phyloP scores from a whole-genome alignment of 768 basidiomycete genomes.

The Termitomyces sp. region DNA sequence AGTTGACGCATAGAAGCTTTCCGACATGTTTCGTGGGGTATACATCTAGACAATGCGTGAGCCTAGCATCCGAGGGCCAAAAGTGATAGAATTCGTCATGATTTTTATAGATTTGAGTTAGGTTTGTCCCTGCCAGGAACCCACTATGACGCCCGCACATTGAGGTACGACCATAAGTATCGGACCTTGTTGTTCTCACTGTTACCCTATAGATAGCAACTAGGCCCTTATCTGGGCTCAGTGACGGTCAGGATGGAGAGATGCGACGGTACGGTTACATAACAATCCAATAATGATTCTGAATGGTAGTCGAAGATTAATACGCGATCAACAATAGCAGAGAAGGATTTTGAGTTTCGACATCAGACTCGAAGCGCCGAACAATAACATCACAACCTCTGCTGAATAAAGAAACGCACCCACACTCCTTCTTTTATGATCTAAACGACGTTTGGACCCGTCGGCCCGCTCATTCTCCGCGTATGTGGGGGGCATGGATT shows the following conservation, averaged over 20 bases:
- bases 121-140: background rate
- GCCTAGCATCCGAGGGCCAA: background rate
- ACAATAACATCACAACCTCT: background rate
- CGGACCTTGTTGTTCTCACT: conserved; percentile 2
- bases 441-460: too few species aligned
- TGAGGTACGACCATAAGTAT: background rate
- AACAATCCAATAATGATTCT: background rate
- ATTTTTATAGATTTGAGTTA: conserved; percentile 1
- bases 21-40: background rate
- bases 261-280: background rate
- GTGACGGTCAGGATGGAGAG: background rate
- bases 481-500: too few species aligned
- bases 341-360: background rate
- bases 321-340: background rate
- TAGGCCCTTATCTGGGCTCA: background rate
- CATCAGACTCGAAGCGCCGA: background rate
- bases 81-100: background rate
- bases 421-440: too few species aligned
- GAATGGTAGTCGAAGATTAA: background rate
- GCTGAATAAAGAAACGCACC: background rate
- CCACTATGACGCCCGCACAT: background rate
- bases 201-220: background rate
- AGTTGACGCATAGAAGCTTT: background rate
- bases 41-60: background rate
- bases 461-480: too few species aligned